Evolutionary conservation across 768 basidiomycete genomes (phyloP).

Genomic region (Pholiota molesta): DNA sequence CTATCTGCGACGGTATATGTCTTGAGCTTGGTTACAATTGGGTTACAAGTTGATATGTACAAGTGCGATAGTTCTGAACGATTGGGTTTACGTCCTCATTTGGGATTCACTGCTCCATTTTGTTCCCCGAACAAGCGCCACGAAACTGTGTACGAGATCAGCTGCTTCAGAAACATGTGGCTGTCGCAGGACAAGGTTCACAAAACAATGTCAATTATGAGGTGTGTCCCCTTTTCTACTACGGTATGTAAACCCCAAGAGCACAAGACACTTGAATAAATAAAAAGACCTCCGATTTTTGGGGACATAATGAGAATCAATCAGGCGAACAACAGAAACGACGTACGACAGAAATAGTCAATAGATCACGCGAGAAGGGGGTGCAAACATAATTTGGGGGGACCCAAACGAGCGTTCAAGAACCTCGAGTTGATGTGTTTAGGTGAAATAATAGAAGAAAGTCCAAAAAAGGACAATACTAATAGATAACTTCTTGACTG

Average conservation of each 20-base stretch:
- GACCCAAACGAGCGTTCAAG: background rate
- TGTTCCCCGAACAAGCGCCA: background rate
- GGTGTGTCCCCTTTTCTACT: background rate
- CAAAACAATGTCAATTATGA: no score
- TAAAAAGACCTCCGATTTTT: background rate
- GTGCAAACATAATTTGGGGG: background rate
- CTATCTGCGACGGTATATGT: background rate
- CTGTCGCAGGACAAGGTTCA: background rate
- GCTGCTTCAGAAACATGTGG: background rate
- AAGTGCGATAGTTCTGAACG: background rate
- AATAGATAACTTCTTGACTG: background rate
- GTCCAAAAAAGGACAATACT: background rate
- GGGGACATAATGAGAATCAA: background rate
- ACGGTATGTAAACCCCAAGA: background rate
- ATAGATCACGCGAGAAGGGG: background rate
- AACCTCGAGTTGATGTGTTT: background rate
- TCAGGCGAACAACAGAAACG: background rate
- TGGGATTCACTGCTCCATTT: background rate
- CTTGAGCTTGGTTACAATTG: no score
- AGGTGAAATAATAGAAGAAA: background rate
- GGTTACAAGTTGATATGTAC: background rate
- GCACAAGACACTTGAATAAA: background rate
- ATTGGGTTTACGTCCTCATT: background rate
- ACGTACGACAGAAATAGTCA: constrained; percentile 1
- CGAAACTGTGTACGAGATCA: background rate